Base-by-base conservation (phyloP, 345 rosid genomes). In the Toxicodendron radicans region DNA sequence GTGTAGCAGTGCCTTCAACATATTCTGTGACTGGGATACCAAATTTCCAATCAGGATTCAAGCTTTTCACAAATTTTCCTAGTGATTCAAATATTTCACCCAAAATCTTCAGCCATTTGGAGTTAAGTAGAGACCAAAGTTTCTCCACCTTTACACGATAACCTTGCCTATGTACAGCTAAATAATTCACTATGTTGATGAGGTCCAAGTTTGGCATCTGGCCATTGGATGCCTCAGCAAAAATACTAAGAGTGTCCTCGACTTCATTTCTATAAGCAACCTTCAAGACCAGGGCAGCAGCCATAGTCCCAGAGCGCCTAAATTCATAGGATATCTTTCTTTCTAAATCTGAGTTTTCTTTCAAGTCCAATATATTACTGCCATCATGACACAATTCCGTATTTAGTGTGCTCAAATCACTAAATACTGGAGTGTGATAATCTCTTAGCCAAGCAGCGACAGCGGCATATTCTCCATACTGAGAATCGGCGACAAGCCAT, bases 141-240 rank as follows among this genome's bases (percentile, higher is more conserved):
- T 93, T 93, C 84, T 89, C 88, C 74, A 91, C 88, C 72, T 81
- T 83, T 52, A 93, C 97, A 75, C 10, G 87, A 71, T 89, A 88
- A 21, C 99, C 98, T 85, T 93, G 96, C 85, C 93, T 84, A 70
- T 95, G 96, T 30, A 90, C 95, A 14, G 92, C 96, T 77, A 95
- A 81, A 85, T 90, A 93, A 81, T 87, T 90, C 72, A 91, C 96
- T 75, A 93, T 83, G 83, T 95, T 95, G 79, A 95, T 87, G 73
- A 95, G 91, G 75, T 95, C 98, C 59, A 95, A 90, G 76, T 95
- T 95, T 78, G 98, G 98, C 99, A 95, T 95, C 85, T 91, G 98
- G 57, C 97, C 98, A 80, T 95, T 93, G 35, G 99, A 91, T 71
- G 96, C 97, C 86, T 93, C 96, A n/a, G 99, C 94, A 78, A 80